Percentiles rank a stretch among this genome's conserved stretches.
phyloP scores from a whole-genome alignment of 495 filamentous ascomycete species.

The Articulospora tetracladia region DNA sequence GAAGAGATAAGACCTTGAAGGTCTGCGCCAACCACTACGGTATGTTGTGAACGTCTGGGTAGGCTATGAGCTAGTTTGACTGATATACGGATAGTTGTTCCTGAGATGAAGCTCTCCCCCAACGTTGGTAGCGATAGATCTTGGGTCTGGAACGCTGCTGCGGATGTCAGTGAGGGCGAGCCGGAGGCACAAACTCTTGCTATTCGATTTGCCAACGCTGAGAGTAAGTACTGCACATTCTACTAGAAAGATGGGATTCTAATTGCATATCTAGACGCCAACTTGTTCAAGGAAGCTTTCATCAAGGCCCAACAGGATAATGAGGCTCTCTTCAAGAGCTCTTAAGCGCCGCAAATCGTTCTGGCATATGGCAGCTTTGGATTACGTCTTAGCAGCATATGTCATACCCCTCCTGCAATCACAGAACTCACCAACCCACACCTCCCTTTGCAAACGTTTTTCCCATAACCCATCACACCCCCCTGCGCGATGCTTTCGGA shows the following conservation, averaged over 20 bases:
- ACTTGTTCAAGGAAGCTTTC: slow-evolving; percentile 96
- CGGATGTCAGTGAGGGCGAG: slow-evolving; percentile 97
- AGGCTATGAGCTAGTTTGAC: background rate
- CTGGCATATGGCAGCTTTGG: background rate
- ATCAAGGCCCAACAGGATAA: slow-evolving; percentile 98
- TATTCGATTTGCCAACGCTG: slow-evolving; percentile 95
- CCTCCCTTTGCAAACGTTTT: slow-evolving; percentile 19
- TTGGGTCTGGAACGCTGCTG: slow-evolving; percentile 99
- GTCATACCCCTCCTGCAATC: slow-evolving; percentile 8
- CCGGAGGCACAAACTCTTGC: slow-evolving; percentile 94
- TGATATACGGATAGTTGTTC: slow-evolving; percentile 55
- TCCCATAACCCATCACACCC: slow-evolving; percentile 11
- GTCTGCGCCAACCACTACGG: slow-evolving; percentile 99
- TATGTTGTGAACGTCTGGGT: slow-evolving; percentile 43
- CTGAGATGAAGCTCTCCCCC: slow-evolving; percentile 97
- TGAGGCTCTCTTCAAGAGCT: slow-evolving; percentile 71
- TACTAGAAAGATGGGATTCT: background rate
- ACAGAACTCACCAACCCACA: slow-evolving; percentile 19
- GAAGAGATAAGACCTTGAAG: slow-evolving; percentile 98
- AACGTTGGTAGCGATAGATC: slow-evolving; percentile 97
- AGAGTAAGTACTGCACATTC: slow-evolving; percentile 63
- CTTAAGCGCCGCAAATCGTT: slow-evolving; percentile 16
- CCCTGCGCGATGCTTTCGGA: slow-evolving; percentile 15
- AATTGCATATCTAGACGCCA: slow-evolving; percentile 66
- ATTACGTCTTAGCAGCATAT: slow-evolving; percentile 6